Percentiles rank a stretch among this genome's conserved stretches.
Conservation (phyloP, 192 early-diverging fungal genomes). For the Coemansia sp. region DNA sequence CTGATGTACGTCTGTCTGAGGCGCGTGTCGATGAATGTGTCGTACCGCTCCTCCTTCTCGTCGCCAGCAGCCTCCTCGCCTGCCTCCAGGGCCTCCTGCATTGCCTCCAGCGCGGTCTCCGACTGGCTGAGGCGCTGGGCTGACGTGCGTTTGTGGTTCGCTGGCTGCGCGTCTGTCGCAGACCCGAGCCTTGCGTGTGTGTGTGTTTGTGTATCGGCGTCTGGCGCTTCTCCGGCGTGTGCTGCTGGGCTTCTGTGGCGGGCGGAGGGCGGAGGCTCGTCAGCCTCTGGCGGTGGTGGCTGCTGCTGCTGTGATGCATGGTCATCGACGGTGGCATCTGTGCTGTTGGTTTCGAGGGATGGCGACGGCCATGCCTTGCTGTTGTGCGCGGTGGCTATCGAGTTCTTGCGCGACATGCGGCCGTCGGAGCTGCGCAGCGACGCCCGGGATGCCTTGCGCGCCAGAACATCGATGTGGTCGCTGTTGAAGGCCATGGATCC, state of each 20-base stretch:
- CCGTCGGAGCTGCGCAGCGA: constrained; percentile 40
- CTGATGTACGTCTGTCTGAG: neutral
- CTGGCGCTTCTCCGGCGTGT: neutral
- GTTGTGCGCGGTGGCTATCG: constrained; percentile 16
- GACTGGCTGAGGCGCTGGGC: constrained; percentile 52
- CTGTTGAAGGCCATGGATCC: constrained; percentile 47
- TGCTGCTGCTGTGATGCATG: neutral
- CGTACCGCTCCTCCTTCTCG: constrained; percentile 2
- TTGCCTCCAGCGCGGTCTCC: constrained; percentile 46
- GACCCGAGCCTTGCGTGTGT: constrained; percentile 20
- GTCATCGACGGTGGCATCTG: neutral
- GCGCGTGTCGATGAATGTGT: constrained; percentile 8
- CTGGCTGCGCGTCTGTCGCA: constrained; percentile 1
- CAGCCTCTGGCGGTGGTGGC: no score
- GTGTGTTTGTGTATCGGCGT: no score
- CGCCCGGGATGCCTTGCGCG: constrained; percentile 40
- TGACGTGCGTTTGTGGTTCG: constrained; percentile 9
- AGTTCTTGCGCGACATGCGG: constrained; percentile 37
- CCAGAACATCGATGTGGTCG: constrained; percentile 33
- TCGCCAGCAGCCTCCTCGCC: neutral
- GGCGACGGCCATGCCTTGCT: neutral
- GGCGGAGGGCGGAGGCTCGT: no score
- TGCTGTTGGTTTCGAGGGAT: neutral
- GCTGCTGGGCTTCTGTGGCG: no score
- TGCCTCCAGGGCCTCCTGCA: constrained; percentile 27